Conservation (phyloP, 164 flowering plant species). For the Malania oleifera region DNA sequence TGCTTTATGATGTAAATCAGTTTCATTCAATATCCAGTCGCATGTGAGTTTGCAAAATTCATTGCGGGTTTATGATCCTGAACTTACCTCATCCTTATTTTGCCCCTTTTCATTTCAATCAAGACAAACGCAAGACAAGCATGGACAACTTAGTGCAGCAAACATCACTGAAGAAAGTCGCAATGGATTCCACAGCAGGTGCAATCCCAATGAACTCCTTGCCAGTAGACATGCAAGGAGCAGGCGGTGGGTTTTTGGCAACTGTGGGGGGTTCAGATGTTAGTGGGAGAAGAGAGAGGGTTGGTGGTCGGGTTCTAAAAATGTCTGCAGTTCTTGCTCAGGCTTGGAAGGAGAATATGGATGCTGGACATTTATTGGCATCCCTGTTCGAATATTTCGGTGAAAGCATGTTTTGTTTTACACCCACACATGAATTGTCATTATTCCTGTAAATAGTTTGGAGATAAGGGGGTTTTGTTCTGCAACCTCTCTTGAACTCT, state of each 20-base stretch:
- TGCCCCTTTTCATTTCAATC: constrained; percentile 8
- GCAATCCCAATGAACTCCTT: constrained; percentile 38
- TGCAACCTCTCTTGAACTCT: too few species aligned
- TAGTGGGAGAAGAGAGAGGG: constrained; percentile 31
- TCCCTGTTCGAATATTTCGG: constrained; percentile 63
- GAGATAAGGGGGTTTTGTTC: too few species aligned
- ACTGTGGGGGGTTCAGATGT: constrained; percentile 28
- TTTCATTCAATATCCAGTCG: too few species aligned
- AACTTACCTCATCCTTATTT: neutral
- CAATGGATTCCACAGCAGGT: constrained; percentile 42
- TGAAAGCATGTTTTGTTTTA: constrained; percentile 61
- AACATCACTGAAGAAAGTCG: constrained; percentile 61
- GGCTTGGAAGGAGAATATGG: constrained; percentile 72
- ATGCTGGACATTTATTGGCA: constrained; percentile 51
- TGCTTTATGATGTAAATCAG: too few species aligned
- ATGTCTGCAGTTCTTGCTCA: constrained; percentile 41
- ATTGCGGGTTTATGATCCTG: too few species aligned
- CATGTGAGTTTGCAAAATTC: too few species aligned
- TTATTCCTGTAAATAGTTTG: constrained; percentile 46
- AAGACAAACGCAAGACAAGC: constrained; percentile 77
- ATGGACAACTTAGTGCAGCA: constrained; percentile 57
- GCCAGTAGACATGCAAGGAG: constrained; percentile 38
- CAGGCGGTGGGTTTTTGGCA: constrained; percentile 39
- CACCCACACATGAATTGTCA: constrained; percentile 52
- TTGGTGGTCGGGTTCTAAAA: constrained; percentile 25